Percentiles rank a stretch among this genome's conserved stretches.
Conservation (phyloP, 139 green algal genomes). For the Tetradesmus obliquus region DNA sequence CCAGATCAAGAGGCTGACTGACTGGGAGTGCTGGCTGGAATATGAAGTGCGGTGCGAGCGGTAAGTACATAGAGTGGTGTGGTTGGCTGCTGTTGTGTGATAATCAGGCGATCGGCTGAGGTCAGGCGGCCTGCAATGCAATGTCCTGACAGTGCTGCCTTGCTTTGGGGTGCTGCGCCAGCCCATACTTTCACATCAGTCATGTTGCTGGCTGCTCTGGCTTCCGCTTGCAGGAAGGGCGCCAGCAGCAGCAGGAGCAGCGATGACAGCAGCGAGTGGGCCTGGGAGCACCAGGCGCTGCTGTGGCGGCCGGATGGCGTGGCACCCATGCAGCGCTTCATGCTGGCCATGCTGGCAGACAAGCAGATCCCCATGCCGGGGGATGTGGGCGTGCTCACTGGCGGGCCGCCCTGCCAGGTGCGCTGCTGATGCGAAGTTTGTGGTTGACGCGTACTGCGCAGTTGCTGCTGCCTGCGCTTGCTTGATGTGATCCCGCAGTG, state of each 20-base stretch:
- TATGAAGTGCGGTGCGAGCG: not conserved
- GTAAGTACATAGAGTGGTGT: not conserved
- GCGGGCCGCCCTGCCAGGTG: slow-evolving; percentile 84
- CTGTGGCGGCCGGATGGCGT: not conserved
- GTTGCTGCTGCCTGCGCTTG: not conserved
- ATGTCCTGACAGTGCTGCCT: no score
- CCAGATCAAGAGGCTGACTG: slow-evolving; percentile 42
- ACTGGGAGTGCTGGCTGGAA: slow-evolving; percentile 6
- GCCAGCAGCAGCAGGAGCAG: not conserved
- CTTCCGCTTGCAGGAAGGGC: not conserved
- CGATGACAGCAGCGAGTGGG: not conserved
- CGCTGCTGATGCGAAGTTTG: not conserved
- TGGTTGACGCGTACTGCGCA: not conserved
- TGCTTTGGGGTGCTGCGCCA: no score
- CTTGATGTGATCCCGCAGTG: not conserved
- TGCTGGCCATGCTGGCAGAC: slow-evolving; percentile 11
- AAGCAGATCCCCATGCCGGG: slow-evolving; percentile 61
- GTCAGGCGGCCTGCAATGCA: no score
- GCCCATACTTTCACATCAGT: no score
- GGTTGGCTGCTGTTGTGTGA: no score
- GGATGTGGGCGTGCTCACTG: slow-evolving; percentile 78
- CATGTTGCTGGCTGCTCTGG: no score
- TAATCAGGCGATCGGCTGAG: no score
- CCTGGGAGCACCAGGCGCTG: slow-evolving; percentile 28
- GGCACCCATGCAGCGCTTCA: slow-evolving; percentile 32